Conservation (phyloP, 768 basidiomycete genomes). For the Mycena polygramma region DNA sequence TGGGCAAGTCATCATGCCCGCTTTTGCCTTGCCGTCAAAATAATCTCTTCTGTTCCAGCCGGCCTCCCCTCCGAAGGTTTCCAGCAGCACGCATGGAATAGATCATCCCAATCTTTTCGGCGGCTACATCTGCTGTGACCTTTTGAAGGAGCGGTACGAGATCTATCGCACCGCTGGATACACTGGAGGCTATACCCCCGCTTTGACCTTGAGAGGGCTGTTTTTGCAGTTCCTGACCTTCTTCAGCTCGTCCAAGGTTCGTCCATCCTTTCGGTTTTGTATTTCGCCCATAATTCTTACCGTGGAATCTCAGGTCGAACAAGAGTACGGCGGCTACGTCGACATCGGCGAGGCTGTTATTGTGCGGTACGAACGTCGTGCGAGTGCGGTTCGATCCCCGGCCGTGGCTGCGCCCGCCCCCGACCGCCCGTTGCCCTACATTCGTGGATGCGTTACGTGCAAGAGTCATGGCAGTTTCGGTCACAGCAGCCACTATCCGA, state of each 20-base stretch:
- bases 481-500: neutral
- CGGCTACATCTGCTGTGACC: slow-evolving; percentile 58
- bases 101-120: slow-evolving; percentile 58
- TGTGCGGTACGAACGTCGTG: slow-evolving; percentile 44
- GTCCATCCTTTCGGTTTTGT: slow-evolving; percentile 17
- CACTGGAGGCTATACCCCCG: slow-evolving; percentile 55
- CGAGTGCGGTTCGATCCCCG: slow-evolving; percentile 10
- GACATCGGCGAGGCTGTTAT: slow-evolving; percentile 48
- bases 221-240: slow-evolving; percentile 62
- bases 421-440: no score
- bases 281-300: neutral
- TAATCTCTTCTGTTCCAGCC: slow-evolving; percentile 41
- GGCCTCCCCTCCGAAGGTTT: slow-evolving; percentile 49
- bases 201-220: slow-evolving; percentile 59
- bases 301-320: slow-evolving; percentile 48
- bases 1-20: slow-evolving; percentile 36
- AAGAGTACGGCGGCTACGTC: slow-evolving; percentile 47
- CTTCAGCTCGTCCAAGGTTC: slow-evolving; percentile 54
- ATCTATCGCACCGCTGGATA: slow-evolving; percentile 31
- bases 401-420: no score
- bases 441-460: no score
- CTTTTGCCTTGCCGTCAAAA: no score
- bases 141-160: slow-evolving; percentile 46
- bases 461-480: no score
- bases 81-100: slow-evolving; percentile 50